Base-by-base conservation (phyloP, 257 asterid species). In the Catharanthus roseus region DNA sequence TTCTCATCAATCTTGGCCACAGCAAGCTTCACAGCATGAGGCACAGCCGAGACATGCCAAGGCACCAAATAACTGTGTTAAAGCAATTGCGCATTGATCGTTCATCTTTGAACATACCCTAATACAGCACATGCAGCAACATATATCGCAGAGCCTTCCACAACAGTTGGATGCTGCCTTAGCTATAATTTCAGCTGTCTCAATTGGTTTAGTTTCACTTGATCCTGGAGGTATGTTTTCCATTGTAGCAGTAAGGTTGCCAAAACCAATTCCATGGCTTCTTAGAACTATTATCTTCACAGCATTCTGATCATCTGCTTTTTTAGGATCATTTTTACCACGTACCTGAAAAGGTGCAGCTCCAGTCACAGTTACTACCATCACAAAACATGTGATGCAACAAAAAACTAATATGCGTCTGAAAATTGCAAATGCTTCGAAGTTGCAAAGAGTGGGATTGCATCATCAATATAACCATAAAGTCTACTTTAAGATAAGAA, bases 61-160 rank as follows among this genome's bases (percentile, higher is more conserved):
- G 42, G 87, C 86, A 19, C 89, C 84, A 33, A 80, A 86, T 50
- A 89, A 65, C 83, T 93, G 99, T 16, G 96, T 76, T 68, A 91
- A 67, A 18, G 38, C 88, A 24, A 88, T 53, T 10, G 85, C 93
- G 39, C 96, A 89, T 65, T 91, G 97, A 45, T 91, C 95, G 26
- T 89, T 88, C 76, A 91, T 57, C 78, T 49, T 60, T 12, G 97
- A 91, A 65, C 95, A 93, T 0, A 75, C 55, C 11, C 77, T 77
- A 57, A 93, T 81, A 60, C 96, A 89, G 89, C 99, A 88, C 90
- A 84, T 76, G 85, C 99, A 85, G 60, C 99, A 91, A 81, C 96
- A 89, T 69, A 74, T 74, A 42, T 67, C 45, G 77, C 86, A 91
- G n/a, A 87, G 74, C 75, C 72, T 83, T 47, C 88, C 92, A 29